Base-by-base conservation (phyloP, 2,329 filamentous ascomycete species). In the Thielaviopsis musarum region DNA sequence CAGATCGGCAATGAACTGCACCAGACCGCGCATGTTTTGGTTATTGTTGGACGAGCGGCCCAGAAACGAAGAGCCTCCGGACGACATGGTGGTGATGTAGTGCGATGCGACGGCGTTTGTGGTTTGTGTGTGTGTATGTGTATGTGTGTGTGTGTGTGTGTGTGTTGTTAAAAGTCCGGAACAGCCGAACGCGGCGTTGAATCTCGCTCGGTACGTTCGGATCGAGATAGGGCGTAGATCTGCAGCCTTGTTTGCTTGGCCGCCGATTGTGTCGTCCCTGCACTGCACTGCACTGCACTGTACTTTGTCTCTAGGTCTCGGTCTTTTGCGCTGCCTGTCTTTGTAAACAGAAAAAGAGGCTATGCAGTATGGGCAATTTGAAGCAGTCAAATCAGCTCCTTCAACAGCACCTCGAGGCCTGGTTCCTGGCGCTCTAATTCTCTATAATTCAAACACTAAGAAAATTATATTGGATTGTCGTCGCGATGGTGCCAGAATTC, bases 1-100 rank as follows among this genome's bases (percentile, higher is more conserved):
- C 67, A 98, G 72, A 71, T 98, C 93, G 63, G 93, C 93, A 70
- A 98, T 98, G 75, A 98, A 98, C 70, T 96, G 94, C 54, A 98
- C 93, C 66, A 98, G 77, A 28, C 93, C 91, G 65, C 82, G 80
- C 82, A 85, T 85, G 68, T 84, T 84, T 49, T 81, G 77, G 70
- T 80, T 84, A 69, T 75, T 82, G 66, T 74, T 81, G 67, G 74
- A 81, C 65, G 82, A 84, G 65, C 82, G 81, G 75, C 81, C 80
- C 62, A 85, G 76, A 64, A 85, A 85, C 70, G 81, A 79, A 67
- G 75, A 73, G 30, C 74, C 73, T n/a, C 76, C 72, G 59, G 78
- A 77, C 66, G 80, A 77, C 79, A 82, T 82, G 64, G 63, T 70
- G 68, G 64, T 63, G 64, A 49, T 49, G 12, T 34, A 10, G 65